phyloP scores from a whole-genome alignment of 129 eudicot species.

The Centella asiatica region DNA sequence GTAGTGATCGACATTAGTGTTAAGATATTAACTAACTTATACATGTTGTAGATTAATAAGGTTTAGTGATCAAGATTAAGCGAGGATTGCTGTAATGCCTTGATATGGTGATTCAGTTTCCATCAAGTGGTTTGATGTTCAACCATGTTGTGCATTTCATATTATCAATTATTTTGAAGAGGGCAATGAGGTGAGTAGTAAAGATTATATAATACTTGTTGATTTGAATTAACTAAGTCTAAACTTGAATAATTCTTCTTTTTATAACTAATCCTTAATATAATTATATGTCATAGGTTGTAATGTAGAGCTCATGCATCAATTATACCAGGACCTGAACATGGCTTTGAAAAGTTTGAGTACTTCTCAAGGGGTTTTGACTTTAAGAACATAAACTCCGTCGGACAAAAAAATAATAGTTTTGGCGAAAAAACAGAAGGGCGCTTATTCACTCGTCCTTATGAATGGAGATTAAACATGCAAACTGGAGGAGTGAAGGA shows the following conservation, averaged over 20 bases:
- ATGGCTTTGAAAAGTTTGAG: slow-evolving; percentile 52
- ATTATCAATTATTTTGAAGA: slow-evolving; percentile 56
- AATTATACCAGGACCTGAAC: slow-evolving; percentile 60
- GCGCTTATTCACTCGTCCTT: slow-evolving; percentile 31
- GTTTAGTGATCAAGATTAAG: slow-evolving; percentile 31
- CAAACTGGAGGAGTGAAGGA: slow-evolving; percentile 48
- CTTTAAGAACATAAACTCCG: slow-evolving; percentile 21
- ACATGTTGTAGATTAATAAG: slow-evolving; percentile 58
- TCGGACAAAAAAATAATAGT: background rate
- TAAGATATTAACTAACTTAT: no score
- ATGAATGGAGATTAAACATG: slow-evolving; percentile 64
- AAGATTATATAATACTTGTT: no score
- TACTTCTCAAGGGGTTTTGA: slow-evolving; percentile 60
- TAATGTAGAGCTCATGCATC: slow-evolving; percentile 46
- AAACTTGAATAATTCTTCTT: no score
- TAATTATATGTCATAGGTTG: slow-evolving; percentile 38
- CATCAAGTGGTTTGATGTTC: slow-evolving; percentile 50
- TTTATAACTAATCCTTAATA: no score
- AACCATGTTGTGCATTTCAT: slow-evolving; percentile 57
- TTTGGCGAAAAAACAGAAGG: slow-evolving; percentile 20
- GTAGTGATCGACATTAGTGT: no score
- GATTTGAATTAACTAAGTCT: no score
- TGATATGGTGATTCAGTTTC: slow-evolving; percentile 59
- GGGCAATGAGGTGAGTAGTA: slow-evolving; percentile 42
- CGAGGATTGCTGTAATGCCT: slow-evolving; percentile 77